Percentiles rank a stretch among this genome's conserved stretches.
Evolutionary conservation across 2,329 filamentous ascomycete species (phyloP).

Genomic region (Neobulgaria alba): DNA sequence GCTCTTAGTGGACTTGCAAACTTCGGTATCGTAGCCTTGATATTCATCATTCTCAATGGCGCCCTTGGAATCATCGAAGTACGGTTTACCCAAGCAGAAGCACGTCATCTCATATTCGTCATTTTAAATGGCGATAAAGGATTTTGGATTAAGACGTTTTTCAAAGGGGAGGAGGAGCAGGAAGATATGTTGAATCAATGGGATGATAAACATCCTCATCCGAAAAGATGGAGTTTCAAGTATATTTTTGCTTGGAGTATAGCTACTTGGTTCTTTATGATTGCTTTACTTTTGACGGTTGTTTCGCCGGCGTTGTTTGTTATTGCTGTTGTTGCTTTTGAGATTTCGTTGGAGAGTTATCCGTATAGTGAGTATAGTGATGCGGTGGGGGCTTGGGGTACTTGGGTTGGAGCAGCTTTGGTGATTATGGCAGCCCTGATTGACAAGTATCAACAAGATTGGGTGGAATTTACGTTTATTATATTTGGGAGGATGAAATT

Average conservation of each 20-base stretch:
- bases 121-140: slow-evolving; percentile 5
- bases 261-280: slow-evolving; percentile 4
- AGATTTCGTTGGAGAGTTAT: slow-evolving; percentile 2
- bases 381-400: slow-evolving; percentile 9
- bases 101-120: slow-evolving; percentile 8
- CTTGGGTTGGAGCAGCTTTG: slow-evolving; percentile 8
- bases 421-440: slow-evolving; percentile 8
- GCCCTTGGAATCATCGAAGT: slow-evolving; percentile 5
- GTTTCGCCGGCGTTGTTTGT: slow-evolving; percentile 7
- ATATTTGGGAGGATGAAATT: too few relatives aligned
- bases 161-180: slow-evolving; percentile 6
- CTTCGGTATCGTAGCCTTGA: slow-evolving; percentile 3
- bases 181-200: too few relatives aligned
- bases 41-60: slow-evolving; percentile 5
- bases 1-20: background rate
- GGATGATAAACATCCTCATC: background rate
- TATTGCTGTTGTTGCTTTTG: slow-evolving; percentile 2
- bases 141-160: slow-evolving; percentile 4
- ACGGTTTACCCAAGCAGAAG: slow-evolving; percentile 5
- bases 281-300: slow-evolving; percentile 1
- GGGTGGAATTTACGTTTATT: too few relatives aligned
- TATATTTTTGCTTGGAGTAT: slow-evolving; percentile 6
- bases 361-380: slow-evolving; percentile 9
- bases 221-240: slow-evolving; percentile 5
- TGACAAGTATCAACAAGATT: slow-evolving; percentile 3